phyloP scores from a whole-genome alignment of 495 filamentous ascomycete species.

The Penicillium goetzii region DNA sequence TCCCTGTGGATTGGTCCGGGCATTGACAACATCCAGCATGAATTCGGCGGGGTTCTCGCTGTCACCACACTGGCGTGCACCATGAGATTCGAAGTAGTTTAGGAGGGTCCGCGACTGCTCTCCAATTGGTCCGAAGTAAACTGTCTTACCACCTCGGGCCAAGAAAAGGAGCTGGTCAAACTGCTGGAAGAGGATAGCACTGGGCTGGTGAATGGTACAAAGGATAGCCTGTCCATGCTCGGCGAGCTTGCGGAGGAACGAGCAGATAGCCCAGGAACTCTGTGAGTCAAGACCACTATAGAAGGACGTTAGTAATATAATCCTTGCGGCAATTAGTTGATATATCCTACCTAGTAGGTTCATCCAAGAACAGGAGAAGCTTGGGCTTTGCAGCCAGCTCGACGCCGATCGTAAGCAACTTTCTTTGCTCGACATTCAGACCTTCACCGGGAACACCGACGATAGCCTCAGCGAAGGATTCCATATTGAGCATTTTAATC shows the following conservation, averaged over 20 bases:
- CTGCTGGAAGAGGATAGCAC: conserved; percentile 85
- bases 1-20: conserved; percentile 25
- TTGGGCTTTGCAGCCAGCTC: conserved; percentile 90
- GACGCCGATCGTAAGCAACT: conserved; percentile 86
- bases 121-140: conserved; percentile 88
- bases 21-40: conserved; percentile 79
- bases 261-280: conserved; percentile 75
- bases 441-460: conserved; percentile 54
- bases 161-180: conserved; percentile 89
- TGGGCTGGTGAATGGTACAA: conserved; percentile 94
- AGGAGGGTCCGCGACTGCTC: conserved; percentile 70
- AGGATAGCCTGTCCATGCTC: conserved; percentile 88
- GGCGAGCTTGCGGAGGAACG: conserved; percentile 80
- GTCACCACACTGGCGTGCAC: conserved; percentile 65
- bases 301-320: conserved; percentile 7
- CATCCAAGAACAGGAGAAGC: conserved; percentile 87
- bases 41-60: conserved; percentile 86
- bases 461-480: conserved; percentile 46
- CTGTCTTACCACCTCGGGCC: conserved; percentile 64
- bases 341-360: conserved; percentile 58
- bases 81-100: conserved; percentile 76
- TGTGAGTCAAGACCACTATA: conserved; percentile 68
- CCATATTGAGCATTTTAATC: conserved; percentile 53
- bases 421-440: conserved; percentile 89
- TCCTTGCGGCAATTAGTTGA: neutral